These are phyloP conservation scores for Capsicum rhomboideum DNA, from an alignment of 257 asterid species.

Conservation along the genomic window DNA sequence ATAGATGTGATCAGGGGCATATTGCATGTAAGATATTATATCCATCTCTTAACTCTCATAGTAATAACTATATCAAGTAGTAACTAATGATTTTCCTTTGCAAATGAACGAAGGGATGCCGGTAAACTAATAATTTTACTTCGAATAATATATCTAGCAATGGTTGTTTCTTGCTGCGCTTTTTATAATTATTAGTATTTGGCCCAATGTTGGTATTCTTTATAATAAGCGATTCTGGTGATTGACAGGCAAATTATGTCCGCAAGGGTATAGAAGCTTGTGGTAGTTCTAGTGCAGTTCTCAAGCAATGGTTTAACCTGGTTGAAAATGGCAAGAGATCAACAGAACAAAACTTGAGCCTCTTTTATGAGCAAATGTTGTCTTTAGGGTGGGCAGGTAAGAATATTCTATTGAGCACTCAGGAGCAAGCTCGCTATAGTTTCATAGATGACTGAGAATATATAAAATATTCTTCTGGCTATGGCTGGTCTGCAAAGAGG, in stretches of 20 bases:
- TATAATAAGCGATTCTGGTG: background rate
- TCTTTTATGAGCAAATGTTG: constrained; percentile 44
- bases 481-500: background rate
- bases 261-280: constrained; percentile 36
- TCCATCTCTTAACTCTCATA: background rate
- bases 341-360: constrained; percentile 21
- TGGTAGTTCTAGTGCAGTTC: constrained; percentile 16
- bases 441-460: constrained; percentile 33
- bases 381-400: constrained; percentile 61
- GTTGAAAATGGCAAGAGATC: constrained; percentile 50
- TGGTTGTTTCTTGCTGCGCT: background rate
- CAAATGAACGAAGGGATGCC: background rate
- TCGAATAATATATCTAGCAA: background rate
- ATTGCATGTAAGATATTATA: constrained; percentile 44
- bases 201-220: background rate
- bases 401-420: constrained; percentile 58
- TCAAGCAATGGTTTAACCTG: constrained; percentile 45
- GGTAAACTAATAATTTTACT: background rate
- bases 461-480: background rate
- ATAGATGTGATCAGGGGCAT: constrained; percentile 52
- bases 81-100: background rate
- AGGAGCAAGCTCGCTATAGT: constrained; percentile 66
- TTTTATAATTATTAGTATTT: background rate
- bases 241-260: constrained; percentile 52
- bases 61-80: background rate